Percentiles rank a stretch among this genome's conserved stretches.
Evolutionary conservation across 345 rosid genomes (phyloP).

Genomic region (Gossypium thurberi): DNA sequence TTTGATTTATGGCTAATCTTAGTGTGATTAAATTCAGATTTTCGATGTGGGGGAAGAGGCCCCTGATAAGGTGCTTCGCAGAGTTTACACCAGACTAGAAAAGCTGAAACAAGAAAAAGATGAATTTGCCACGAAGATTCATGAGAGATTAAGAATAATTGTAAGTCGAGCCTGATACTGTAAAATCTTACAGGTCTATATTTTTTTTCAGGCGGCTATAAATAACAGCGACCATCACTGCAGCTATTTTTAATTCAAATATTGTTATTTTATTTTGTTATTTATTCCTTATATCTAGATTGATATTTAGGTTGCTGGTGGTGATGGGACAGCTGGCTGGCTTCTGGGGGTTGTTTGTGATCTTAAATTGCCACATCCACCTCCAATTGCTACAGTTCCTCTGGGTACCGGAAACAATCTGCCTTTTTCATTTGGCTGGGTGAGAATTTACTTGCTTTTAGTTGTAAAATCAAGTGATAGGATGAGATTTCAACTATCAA

Average conservation of each 20-base stretch:
- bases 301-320: conserved; percentile 76
- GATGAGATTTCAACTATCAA: neutral
- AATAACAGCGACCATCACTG: neutral
- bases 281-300: neutral
- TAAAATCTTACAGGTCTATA: neutral
- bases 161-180: conserved; percentile 35
- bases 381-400: conserved; percentile 94
- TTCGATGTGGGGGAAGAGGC: conserved; percentile 64
- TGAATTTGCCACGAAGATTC: conserved; percentile 38
- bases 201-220: neutral
- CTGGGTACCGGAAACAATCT: conserved; percentile 95
- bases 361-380: conserved; percentile 77
- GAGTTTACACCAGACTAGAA: conserved; percentile 57
- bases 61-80: conserved; percentile 53
- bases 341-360: conserved; percentile 92
- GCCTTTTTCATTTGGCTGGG: conserved; percentile 96
- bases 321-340: conserved; percentile 99
- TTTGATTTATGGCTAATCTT: neutral
- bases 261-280: neutral
- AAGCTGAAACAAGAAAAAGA: conserved; percentile 41
- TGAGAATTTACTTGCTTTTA: conserved; percentile 22
- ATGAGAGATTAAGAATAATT: conserved; percentile 51
- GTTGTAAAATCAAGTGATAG: neutral
- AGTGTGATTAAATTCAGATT: conserved; percentile 39
- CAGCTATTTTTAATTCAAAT: neutral